Evolutionary conservation across 106 monocot genomes (phyloP), one percentile per base, ranked within the genome.

Genomic region (Hemerocallis citrina): DNA sequence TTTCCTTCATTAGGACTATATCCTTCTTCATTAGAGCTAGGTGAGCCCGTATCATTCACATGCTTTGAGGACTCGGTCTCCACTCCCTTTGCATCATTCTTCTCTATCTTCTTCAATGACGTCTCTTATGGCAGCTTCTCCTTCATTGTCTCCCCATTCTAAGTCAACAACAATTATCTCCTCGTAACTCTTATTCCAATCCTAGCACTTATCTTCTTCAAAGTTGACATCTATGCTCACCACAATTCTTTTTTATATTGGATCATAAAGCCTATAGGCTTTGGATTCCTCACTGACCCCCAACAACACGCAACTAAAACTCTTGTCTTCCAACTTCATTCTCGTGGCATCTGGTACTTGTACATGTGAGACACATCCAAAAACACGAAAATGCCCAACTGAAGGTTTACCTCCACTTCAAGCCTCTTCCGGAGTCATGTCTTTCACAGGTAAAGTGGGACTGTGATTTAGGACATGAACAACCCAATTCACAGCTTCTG

Each of bases 381-480:
- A 63, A 9, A 47, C 11, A 31, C 32, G 44, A 10, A 63, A 32
- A 10, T 34, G 28, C 6, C 28, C 43, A 0, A 63, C 24, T 2
- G 6, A 0, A 6, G 15, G 63, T 20, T n/a, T 63, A 1, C 63
- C 17, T 16, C 63, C 45, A 32, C 46, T 63, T 15, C 46, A 63
- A 3, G 44, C 39, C 28, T 61, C 58, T 17, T 58, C 40, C 16
- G 20, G 35, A 24, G 61, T 61, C 40, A 61, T 25, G 15, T 40
- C 22, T 21, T 25, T 21, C n/a, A 61, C 24, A 63, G 45, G 0
- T 45, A 63, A 46, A 16, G 27, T 43, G 9, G 63, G 31, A 28
- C 45, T 63, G 44, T 25, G 44, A 5, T 63, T 63, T 45, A 63
- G 29, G 13, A 45, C 16, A 63, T 63, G 41, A 22, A 63, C 46